A percentile compares a stretch with the other conserved stretches of the same genome.
Evolutionary conservation across 192 early-diverging fungal species (phyloP).

Genomic region (Funneliformis geosporum): DNA sequence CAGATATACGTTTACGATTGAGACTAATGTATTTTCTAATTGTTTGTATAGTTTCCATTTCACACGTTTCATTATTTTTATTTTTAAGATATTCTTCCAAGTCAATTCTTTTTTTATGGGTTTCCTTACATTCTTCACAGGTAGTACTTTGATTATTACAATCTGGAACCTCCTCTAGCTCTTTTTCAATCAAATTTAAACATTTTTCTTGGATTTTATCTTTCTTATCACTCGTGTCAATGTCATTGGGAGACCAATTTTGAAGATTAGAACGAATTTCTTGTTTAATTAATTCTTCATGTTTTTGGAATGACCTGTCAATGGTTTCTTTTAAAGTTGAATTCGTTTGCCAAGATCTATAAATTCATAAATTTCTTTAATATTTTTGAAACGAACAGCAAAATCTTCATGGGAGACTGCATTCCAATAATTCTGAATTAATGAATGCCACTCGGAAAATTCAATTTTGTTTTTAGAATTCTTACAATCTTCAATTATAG

Average conservation of each 20-base stretch:
- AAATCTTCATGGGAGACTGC: slow-evolving; percentile 3
- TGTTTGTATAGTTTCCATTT: slow-evolving; percentile 15
- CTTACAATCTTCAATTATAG: slow-evolving; percentile 18
- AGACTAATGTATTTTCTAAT: background rate
- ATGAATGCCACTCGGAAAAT: slow-evolving; percentile 9
- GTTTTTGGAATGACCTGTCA: slow-evolving; percentile 12
- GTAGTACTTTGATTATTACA: too few relatives aligned
- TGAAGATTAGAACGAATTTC: slow-evolving; percentile 1
- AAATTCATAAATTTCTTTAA: slow-evolving; percentile 28
- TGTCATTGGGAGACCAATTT: background rate
- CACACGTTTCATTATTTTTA: slow-evolving; percentile 3
- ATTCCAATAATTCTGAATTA: slow-evolving; percentile 30
- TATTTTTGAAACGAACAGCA: slow-evolving; percentile 26
- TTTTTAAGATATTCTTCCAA: slow-evolving; percentile 8
- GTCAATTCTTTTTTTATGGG: background rate
- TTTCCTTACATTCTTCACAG: background rate
- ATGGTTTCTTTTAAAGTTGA: slow-evolving; percentile 27
- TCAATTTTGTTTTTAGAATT: slow-evolving; percentile 19
- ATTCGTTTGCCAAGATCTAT: slow-evolving; percentile 24
- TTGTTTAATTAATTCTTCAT: background rate
- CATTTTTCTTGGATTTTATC: background rate
- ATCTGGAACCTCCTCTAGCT: background rate
- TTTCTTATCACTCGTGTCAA: too few relatives aligned
- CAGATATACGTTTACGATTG: background rate
- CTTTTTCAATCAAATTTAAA: slow-evolving; percentile 3